These are phyloP conservation scores for Quercus lobata DNA, from an alignment of 331 rosid species.

Conservation along the genomic window DNA sequence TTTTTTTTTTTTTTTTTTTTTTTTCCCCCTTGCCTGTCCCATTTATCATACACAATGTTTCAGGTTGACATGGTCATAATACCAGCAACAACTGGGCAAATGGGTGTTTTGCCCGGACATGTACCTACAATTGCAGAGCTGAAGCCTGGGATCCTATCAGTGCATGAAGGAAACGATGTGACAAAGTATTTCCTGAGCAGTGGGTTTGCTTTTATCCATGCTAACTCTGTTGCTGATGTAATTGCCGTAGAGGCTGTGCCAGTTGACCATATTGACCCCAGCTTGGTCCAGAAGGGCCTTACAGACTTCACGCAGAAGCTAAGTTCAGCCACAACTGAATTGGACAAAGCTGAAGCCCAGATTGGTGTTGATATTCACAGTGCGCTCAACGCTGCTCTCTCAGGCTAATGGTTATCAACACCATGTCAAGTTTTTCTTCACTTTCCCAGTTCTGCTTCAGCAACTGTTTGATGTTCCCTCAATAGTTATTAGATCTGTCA, in stretches of 20 bases:
- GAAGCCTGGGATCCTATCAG: slow-evolving; percentile 56
- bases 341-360: slow-evolving; percentile 67
- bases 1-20: not conserved
- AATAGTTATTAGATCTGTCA: not conserved
- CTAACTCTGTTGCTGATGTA: slow-evolving; percentile 49
- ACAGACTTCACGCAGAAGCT: slow-evolving; percentile 60
- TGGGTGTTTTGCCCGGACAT: slow-evolving; percentile 72
- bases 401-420: slow-evolving; percentile 26
- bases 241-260: slow-evolving; percentile 60
- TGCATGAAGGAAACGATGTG: slow-evolving; percentile 46
- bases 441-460: not conserved
- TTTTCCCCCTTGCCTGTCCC: rapidly evolving
- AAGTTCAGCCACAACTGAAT: slow-evolving; percentile 50
- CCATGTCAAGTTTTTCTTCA: not conserved
- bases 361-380: slow-evolving; percentile 59
- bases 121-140: slow-evolving; percentile 59
- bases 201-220: slow-evolving; percentile 62
- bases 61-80: slow-evolving; percentile 68
- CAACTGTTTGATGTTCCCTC: not conserved
- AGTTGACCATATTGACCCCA: slow-evolving; percentile 37
- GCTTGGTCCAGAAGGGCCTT: slow-evolving; percentile 55
- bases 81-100: slow-evolving; percentile 61
- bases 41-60: not conserved
- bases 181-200: slow-evolving; percentile 55
- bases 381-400: slow-evolving; percentile 44